Evolutionary conservation across 2,329 filamentous ascomycete species (phyloP), one percentile per base, ranked within the genome.

Genomic region (Ophiostoma himal-ulmi): DNA sequence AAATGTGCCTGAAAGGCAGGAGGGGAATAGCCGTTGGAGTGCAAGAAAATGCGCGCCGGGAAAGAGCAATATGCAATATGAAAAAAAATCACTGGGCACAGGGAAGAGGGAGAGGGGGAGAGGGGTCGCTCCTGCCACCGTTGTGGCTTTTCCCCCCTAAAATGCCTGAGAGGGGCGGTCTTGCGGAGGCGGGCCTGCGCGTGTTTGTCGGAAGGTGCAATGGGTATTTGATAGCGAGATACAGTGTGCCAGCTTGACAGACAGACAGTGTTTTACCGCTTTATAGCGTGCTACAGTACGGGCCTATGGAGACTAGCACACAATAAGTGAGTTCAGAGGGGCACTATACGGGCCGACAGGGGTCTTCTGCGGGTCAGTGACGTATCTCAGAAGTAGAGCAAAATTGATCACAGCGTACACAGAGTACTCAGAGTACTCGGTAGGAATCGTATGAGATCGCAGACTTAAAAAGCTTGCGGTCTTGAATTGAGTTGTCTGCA

Each of bases 341-440:
- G 36, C 36, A 26, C 62, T n/a, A 41, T n/a, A 39, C 36, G 36
- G 62, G 34, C 62, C 20, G n/a, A 34, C 64, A 69, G 68, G 68
- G 68, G 64, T 69, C 52, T 60, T 62, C 17, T 70, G 70, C 60
- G 60, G 36, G 64, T 37, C 70, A 69, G 70, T 71, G 70, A 71
- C 70, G 70, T 71, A 70, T 68, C 69, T 52, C 60, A 70, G 37
- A 30, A 44, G 22, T 60, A 62, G 44, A 36, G 26, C 41, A 66
- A 10, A 41, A n/a, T n/a, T 30, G 3, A 30, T 3, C 10, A 41
- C 57, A 8, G 13, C 54, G 48, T 54, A 54, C 10, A 10, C 36
- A 37, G 6, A 37, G 44, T n/a, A 30, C 30, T 30, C 30, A 48
- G 41, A 14, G 36, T 37, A 37, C 36, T 37, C 36, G 7, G 44